Conservation (phyloP, 345 rosid genomes). For the Salix arbutifolia region DNA sequence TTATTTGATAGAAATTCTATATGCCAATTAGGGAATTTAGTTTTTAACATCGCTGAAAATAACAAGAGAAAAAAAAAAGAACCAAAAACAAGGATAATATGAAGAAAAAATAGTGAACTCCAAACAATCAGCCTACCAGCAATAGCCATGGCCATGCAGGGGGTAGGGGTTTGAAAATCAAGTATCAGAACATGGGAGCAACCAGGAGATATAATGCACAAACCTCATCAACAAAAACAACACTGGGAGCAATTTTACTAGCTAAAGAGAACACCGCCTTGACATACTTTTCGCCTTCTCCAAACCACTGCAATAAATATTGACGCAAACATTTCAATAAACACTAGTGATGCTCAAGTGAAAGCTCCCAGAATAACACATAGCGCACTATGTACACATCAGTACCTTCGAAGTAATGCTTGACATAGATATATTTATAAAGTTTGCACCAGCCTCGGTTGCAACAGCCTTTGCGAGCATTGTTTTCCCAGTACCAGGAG, state of each 20-base stretch:
- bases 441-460: conserved; percentile 98
- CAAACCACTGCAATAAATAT: conserved; percentile 84
- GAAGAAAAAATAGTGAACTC: neutral
- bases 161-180: neutral
- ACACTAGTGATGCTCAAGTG: conserved; percentile 5
- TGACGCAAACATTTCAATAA: neutral
- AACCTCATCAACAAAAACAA: conserved; percentile 97
- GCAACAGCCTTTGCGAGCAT: conserved; percentile 99
- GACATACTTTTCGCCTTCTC: conserved; percentile 98
- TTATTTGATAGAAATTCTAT: neutral
- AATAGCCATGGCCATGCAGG: neutral
- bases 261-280: conserved; percentile 98
- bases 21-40: neutral
- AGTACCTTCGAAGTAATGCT: conserved; percentile 95
- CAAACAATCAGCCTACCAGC: neutral
- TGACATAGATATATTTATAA: conserved; percentile 99
- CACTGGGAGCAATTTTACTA: conserved; percentile 98
- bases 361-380: neutral
- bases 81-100: neutral
- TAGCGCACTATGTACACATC: neutral
- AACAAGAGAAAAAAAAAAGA: neutral
- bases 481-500: conserved; percentile 99
- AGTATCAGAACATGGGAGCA: neutral
- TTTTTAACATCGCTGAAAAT: neutral
- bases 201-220: conserved; percentile 11